Percentiles rank a stretch among this genome's conserved stretches.
Conservation (phyloP, 495 filamentous ascomycete species). For the Hyphodiscus hymeniophilus region DNA sequence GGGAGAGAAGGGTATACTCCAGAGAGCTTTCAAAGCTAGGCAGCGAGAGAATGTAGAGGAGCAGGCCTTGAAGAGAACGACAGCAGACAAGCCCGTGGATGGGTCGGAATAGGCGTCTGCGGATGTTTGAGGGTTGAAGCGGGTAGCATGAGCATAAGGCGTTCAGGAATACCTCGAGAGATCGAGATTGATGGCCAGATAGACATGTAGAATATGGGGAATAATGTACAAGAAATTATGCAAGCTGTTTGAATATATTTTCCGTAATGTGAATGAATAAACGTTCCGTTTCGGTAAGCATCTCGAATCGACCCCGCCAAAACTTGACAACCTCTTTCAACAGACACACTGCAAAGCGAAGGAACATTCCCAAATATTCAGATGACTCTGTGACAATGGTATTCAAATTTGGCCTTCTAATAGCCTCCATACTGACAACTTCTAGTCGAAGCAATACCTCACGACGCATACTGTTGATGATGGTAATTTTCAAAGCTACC, state of each 20-base stretch:
- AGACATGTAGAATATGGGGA: not conserved
- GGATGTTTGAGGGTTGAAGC: not conserved
- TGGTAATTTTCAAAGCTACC: constrained; percentile 42
- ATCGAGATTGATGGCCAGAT: not conserved
- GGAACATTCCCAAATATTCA: constrained; percentile 1
- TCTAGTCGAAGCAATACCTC: constrained; percentile 94
- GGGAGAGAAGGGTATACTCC: constrained; percentile 1
- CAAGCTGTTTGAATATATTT: too few species aligned
- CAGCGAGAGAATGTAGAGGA: constrained; percentile 2
- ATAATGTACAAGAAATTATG: too few species aligned
- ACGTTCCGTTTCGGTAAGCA: too few species aligned
- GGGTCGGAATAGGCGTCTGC: not conserved
- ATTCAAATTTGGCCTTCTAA: constrained; percentile 4
- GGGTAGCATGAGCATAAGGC: constrained; percentile 7
- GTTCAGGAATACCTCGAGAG: not conserved
- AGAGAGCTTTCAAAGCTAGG: not conserved
- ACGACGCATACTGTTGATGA: constrained; percentile 83
- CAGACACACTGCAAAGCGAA: not conserved
- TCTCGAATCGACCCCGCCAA: too few species aligned
- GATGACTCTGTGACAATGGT: constrained; percentile 34
- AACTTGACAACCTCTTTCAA: too few species aligned
- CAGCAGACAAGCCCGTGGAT: constrained; percentile 7
- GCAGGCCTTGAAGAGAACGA: constrained; percentile 8
- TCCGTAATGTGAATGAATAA: too few species aligned
- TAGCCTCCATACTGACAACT: constrained; percentile 2